These are phyloP conservation scores for Endotrypanum monterogeii DNA, from an alignment of 208 protist species.

Conservation along the genomic window DNA sequence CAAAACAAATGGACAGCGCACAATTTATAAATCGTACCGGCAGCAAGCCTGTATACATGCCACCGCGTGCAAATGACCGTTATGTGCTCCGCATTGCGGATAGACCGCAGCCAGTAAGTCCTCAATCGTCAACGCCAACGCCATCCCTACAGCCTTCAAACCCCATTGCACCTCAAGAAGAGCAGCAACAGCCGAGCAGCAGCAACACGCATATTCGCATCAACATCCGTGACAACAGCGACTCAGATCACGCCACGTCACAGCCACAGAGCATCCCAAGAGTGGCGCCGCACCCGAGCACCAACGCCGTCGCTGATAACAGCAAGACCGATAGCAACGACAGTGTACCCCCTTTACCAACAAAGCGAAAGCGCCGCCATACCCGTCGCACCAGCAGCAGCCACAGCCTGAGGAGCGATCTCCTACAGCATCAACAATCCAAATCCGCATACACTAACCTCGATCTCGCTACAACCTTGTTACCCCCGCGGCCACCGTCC, in stretches of 20 bases:
- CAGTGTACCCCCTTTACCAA: not conserved
- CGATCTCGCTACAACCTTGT: not conserved
- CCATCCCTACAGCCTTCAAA: not conserved
- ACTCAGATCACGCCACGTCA: not conserved
- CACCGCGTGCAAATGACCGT: conserved; percentile 77
- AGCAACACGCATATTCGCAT: conserved; percentile 33
- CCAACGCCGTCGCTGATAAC: conserved; percentile 4
- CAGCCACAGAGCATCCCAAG: not conserved
- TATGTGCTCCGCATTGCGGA: conserved; percentile 43
- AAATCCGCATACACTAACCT: conserved; percentile 19
- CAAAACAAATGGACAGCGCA: not conserved
- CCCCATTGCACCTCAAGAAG: not conserved
- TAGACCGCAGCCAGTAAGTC: not conserved
- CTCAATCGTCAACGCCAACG: conserved; percentile 1
- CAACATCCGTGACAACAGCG: conserved; percentile 43
- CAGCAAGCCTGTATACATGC: conserved; percentile 45
- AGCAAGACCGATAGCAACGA: conserved; percentile 1
- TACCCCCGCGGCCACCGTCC: not conserved
- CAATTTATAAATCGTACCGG: not conserved
- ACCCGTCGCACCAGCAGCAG: conserved; percentile 8
- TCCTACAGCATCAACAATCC: not conserved
- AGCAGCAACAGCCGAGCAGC: conserved; percentile 11
- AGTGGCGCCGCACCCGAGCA: not conserved
- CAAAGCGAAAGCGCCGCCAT: conserved; percentile 14
- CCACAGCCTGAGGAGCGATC: not conserved